Evolutionary conservation across 2,329 filamentous ascomycete species (phyloP).

Genomic region (Myotisia sp.): DNA sequence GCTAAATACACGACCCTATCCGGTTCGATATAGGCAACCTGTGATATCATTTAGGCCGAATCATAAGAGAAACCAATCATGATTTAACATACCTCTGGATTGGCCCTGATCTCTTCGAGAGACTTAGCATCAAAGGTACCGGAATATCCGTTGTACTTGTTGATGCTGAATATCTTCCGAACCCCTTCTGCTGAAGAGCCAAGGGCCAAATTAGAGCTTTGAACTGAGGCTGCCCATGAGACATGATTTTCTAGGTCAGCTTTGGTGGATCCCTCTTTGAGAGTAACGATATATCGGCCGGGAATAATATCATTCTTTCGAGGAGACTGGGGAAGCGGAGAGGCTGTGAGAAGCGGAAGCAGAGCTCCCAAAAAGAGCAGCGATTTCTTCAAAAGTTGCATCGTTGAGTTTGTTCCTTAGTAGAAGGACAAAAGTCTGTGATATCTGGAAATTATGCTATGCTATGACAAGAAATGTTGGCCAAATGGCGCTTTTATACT

Average conservation of each 20-base stretch:
- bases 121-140: constrained; percentile 7
- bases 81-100: constrained; percentile 5
- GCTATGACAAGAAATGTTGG: too few relatives aligned
- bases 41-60: neutral
- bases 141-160: constrained; percentile 8
- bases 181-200: constrained; percentile 5
- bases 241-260: constrained; percentile 4
- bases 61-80: neutral
- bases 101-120: constrained; percentile 5
- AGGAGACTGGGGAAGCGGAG: neutral
- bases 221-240: constrained; percentile 5
- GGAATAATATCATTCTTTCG: constrained; percentile 7
- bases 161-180: constrained; percentile 5
- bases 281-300: constrained; percentile 8
- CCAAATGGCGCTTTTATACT: too few relatives aligned
- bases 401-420: too few relatives aligned
- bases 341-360: neutral
- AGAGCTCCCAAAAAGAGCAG: too few relatives aligned
- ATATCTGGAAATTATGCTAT: too few relatives aligned
- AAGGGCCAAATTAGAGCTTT: constrained; percentile 6
- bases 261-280: constrained; percentile 7
- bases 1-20: constrained; percentile 7
- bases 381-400: too few relatives aligned
- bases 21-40: constrained; percentile 6
- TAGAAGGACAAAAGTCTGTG: too few relatives aligned